Conservation (phyloP, 345 rosid genomes). For the Raphanus raphanistrum region DNA sequence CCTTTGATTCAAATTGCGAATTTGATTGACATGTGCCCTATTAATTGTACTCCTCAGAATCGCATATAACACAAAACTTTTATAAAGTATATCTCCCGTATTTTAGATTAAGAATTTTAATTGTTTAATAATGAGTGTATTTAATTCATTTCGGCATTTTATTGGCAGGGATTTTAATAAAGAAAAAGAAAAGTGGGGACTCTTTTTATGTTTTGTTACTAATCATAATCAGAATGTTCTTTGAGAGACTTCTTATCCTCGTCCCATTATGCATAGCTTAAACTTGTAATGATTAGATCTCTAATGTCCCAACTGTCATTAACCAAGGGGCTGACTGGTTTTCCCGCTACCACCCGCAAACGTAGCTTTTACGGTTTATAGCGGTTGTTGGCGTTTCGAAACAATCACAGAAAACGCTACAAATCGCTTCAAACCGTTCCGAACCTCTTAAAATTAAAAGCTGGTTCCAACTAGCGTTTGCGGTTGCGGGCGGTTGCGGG, state of each 20-base stretch:
- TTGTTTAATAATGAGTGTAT: conserved; percentile 4
- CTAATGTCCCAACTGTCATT: conserved; percentile 22
- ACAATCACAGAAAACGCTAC: too few relatives aligned
- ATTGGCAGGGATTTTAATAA: conserved; percentile 13
- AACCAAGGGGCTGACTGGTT: too few relatives aligned
- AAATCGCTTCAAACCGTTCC: too few relatives aligned
- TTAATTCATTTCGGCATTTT: conserved; percentile 19
- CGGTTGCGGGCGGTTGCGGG: too few relatives aligned
- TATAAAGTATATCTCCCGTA: conserved; percentile 20
- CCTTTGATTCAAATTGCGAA: conserved; percentile 26
- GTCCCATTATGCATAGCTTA: conserved; percentile 27
- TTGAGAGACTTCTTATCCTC: conserved; percentile 34
- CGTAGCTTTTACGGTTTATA: too few relatives aligned
- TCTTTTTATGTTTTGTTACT: conserved; percentile 25
- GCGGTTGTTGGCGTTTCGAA: too few relatives aligned
- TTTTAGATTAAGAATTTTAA: neutral
- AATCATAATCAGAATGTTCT: conserved; percentile 45
- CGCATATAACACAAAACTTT: conserved; percentile 25
- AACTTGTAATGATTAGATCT: conserved; percentile 36
- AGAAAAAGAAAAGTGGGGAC: conserved; percentile 31
- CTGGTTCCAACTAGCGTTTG: too few relatives aligned
- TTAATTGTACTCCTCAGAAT: conserved; percentile 20
- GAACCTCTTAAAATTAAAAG: too few relatives aligned
- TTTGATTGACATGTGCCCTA: conserved; percentile 35
- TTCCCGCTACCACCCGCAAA: too few relatives aligned